These are phyloP conservation scores for Paramecium pentaurelia DNA, from an alignment of 73 alveolate genomes.

Conservation along the genomic window DNA sequence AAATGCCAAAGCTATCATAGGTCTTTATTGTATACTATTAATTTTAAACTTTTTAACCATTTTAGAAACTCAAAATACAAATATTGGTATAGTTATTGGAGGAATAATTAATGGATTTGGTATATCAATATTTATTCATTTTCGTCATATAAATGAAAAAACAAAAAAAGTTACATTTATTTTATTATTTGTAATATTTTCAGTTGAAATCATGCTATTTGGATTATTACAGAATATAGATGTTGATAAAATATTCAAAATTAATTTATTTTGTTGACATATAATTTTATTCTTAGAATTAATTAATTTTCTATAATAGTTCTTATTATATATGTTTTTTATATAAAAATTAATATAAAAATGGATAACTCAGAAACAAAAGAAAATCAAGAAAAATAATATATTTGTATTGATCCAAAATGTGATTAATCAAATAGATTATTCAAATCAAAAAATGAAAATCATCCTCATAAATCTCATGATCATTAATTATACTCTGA, in stretches of 20 bases:
- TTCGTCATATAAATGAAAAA: not conserved
- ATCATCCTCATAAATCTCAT: conserved; percentile 2
- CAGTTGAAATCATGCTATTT: not conserved
- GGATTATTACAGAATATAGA: not conserved
- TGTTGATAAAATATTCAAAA: not conserved
- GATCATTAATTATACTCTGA: not conserved
- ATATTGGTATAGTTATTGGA: not conserved
- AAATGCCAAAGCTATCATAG: not conserved
- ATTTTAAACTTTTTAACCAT: not conserved
- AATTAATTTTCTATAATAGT: not conserved
- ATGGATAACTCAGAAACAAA: not conserved
- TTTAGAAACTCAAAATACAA: not conserved
- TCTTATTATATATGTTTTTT: not conserved
- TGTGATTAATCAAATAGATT: not conserved
- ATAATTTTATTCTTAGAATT: not conserved
- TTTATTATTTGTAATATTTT: not conserved
- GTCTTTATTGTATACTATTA: not conserved
- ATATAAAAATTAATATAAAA: not conserved
- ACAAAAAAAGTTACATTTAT: not conserved
- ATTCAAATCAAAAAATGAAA: not conserved
- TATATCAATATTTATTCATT: not conserved
- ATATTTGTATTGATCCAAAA: not conserved
- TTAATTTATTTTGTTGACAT: not conserved
- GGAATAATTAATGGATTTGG: not conserved
- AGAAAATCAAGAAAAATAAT: not conserved